Evolutionary conservation across 2,329 filamentous ascomycete species (phyloP), one percentile per base, ranked within the genome.

Genomic region (Mycosphaerella sp.): DNA sequence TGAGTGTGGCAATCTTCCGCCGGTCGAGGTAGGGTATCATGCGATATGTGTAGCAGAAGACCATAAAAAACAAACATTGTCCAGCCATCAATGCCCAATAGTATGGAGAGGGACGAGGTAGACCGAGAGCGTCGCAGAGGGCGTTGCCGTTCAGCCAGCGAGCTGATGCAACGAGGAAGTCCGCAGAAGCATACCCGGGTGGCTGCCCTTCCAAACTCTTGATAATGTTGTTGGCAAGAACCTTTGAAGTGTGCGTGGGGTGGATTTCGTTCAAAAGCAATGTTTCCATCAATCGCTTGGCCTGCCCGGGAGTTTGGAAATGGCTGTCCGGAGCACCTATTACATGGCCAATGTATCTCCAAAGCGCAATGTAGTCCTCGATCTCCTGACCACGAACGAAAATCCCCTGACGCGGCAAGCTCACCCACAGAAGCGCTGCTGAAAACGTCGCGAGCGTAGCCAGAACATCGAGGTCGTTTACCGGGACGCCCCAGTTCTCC

Each of bases 201-300:
- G 86, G 80, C 40, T 81, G 80, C 47, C 78, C 75, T 61, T 84
- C 77, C n/a, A 91, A 74, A 2, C 80, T 80, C 3, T 80, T 77
- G 61, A 92, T 83, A 63, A 91, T 85, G 65, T 91, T 92, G 68
- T 86, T 85, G 2, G 85, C 85, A 26, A 92, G 75, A 6, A 84
- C 74, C 44, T 77, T 76, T 0, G 80, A 84, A 17, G 79, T 85
- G 0, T 76, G 70, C 0, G 80, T 83, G 0, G 87, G 87, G 26
- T 79, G 66, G 17, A 90, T 77, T 67, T 91, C 87, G 29, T 83
- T 77, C 29, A 80, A 70, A 14, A 88, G 68, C 1, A 90, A 72
- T 0, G 79, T 80, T 61, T 91, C 86, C 80, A 89, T 84, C 64
- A 83, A 78, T 2, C 74, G 73, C 59, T 78, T 82, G 1, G 84